phyloP scores from a whole-genome alignment of 1,139 yeast genomes.

The Ogataea hybrid region DNA sequence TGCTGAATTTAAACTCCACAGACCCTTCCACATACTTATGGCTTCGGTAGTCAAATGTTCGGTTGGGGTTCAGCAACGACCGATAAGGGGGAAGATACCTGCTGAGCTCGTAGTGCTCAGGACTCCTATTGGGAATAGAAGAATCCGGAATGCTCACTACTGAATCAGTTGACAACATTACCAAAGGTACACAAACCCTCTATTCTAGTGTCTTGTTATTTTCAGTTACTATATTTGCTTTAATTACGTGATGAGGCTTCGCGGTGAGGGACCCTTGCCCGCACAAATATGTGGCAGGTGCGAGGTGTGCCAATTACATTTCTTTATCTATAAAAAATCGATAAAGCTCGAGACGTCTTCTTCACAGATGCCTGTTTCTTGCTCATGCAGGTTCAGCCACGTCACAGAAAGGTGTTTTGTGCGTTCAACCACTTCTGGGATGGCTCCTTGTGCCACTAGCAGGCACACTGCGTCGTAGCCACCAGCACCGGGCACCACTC shows the following conservation, averaged over 20 bases:
- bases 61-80: conserved; percentile 31
- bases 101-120: conserved; percentile 20
- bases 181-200: not conserved
- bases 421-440: conserved; percentile 37
- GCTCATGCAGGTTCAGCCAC: conserved; percentile 67
- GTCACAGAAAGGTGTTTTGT: conserved; percentile 41
- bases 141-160: conserved; percentile 2
- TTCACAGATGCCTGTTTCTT: conserved; percentile 49
- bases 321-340: conserved; percentile 24
- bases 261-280: conserved; percentile 10
- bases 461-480: conserved; percentile 91
- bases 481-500: conserved; percentile 98
- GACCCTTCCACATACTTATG: conserved; percentile 27
- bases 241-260: conserved; percentile 5
- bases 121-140: not conserved
- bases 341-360: conserved; percentile 37
- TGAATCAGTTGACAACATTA: not conserved
- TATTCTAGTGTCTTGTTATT: not conserved
- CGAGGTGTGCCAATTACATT: conserved; percentile 1
- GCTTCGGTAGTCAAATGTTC: conserved; percentile 30
- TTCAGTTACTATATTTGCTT: not conserved
- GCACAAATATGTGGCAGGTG: conserved; percentile 1
- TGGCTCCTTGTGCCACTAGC: conserved; percentile 51
- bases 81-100: conserved; percentile 33
- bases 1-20: conserved; percentile 17